Evolutionary conservation across 2,329 filamentous ascomycete genomes (phyloP).

Genomic region (Beauveria scarabaeidicola): DNA sequence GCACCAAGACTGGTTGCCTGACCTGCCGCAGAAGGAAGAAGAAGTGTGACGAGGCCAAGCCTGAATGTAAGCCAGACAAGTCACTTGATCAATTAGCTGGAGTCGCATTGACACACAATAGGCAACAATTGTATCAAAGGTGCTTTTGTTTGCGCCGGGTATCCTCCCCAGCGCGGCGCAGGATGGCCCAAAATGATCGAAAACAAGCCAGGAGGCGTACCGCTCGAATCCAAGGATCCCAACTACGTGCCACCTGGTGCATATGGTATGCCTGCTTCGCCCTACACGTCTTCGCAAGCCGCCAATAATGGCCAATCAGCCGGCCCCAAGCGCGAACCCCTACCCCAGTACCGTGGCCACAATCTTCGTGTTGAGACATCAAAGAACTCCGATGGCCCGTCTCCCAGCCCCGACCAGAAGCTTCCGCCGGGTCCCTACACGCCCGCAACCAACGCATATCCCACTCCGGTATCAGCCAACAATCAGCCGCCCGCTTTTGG

Average conservation of each 20-base stretch:
- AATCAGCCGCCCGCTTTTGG: constrained; percentile 35
- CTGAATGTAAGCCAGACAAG: constrained; percentile 63
- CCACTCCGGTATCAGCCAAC: constrained; percentile 55
- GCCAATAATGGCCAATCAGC: constrained; percentile 27
- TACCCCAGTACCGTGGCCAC: constrained; percentile 54
- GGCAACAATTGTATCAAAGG: constrained; percentile 86
- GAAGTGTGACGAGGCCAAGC: constrained; percentile 93
- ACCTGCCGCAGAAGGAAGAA: constrained; percentile 91
- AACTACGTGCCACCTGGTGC: constrained; percentile 53
- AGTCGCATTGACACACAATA: constrained; percentile 26
- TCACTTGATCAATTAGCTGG: too few species aligned
- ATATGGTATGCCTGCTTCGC: constrained; percentile 45
- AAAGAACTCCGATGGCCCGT: constrained; percentile 41
- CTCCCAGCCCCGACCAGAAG: constrained; percentile 49
- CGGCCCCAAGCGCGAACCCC: constrained; percentile 43
- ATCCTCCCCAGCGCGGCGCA: constrained; percentile 67
- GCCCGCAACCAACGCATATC: constrained; percentile 44
- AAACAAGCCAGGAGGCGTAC: constrained; percentile 58
- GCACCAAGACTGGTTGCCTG: constrained; percentile 91
- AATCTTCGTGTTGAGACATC: constrained; percentile 55
- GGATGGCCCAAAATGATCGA: constrained; percentile 69
- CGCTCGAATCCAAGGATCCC: constrained; percentile 75
- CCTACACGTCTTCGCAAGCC: constrained; percentile 27
- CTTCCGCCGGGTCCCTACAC: constrained; percentile 50
- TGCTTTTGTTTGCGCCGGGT: constrained; percentile 85